Conservation (phyloP, 352 stramenopile species). For the Globisporangium megalacanthum region DNA sequence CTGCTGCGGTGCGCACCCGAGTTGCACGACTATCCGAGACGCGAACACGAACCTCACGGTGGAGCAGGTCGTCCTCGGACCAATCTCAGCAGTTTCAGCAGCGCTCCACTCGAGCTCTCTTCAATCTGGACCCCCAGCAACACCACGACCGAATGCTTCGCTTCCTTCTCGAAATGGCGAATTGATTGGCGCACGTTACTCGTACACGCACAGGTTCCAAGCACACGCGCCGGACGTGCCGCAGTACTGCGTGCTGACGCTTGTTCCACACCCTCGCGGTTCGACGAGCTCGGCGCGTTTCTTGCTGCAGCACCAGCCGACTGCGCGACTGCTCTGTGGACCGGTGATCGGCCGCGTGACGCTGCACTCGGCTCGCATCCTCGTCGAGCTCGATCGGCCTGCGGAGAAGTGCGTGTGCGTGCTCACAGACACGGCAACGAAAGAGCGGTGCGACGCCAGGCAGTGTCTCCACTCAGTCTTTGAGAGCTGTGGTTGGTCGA, state of each 20-base stretch:
- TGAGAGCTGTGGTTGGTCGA: neutral
- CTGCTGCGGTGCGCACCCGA: conserved; percentile 28
- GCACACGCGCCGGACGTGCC: conserved; percentile 1
- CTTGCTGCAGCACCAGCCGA: conserved; percentile 26
- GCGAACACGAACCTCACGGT: conserved; percentile 19
- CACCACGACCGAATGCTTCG: conserved; percentile 6
- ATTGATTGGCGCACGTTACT: conserved; percentile 10
- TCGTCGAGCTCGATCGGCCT: conserved; percentile 53
- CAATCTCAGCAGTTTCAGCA: conserved; percentile 18
- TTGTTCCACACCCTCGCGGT: conserved; percentile 39
- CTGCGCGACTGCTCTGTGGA: conserved; percentile 44
- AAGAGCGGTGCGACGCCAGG: conserved; percentile 21
- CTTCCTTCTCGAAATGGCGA: neutral
- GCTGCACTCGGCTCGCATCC: conserved; percentile 40
- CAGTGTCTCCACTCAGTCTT: neutral
- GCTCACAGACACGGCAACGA: conserved; percentile 24
- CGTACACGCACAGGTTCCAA: conserved; percentile 24
- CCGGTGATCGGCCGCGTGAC: conserved; percentile 61
- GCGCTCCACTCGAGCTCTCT: conserved; percentile 7
- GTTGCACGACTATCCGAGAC: conserved; percentile 31
- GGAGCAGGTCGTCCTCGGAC: conserved; percentile 43
- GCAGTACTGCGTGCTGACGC: conserved; percentile 44
- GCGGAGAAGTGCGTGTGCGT: conserved; percentile 33
- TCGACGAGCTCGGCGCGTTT: conserved; percentile 28
- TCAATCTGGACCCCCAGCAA: neutral